Percentiles rank a stretch among this genome's conserved stretches.
phyloP scores from a whole-genome alignment of 441 rosid species.

The Mallotus repandus region DNA sequence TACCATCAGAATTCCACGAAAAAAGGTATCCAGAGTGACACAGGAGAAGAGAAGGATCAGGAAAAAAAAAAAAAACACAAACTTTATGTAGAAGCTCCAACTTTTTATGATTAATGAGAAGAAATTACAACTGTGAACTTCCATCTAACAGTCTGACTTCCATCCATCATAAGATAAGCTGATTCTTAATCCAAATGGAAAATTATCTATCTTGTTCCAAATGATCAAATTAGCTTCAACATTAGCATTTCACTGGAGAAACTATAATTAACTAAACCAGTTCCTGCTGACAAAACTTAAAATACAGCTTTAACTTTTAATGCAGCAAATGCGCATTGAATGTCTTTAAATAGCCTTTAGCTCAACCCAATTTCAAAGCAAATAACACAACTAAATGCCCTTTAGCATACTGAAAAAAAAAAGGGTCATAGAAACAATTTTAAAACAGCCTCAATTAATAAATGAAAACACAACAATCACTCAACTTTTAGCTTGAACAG shows the following conservation, averaged over 20 bases:
- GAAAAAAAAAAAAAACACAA: not conserved
- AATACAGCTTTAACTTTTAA: not conserved
- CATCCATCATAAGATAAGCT: not conserved
- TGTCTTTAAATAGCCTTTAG: constrained; percentile 12
- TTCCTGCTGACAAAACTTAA: not conserved
- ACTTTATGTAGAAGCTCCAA: not conserved
- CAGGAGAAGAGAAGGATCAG: not conserved
- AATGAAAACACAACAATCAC: not conserved
- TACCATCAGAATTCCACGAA: not conserved
- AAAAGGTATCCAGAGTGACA: not conserved
- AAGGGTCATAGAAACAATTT: not conserved
- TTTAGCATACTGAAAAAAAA: not conserved
- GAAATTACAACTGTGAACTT: not conserved
- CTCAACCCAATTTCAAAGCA: constrained; percentile 1
- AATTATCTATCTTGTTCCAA: not conserved
- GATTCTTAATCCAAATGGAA: not conserved
- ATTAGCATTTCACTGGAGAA: not conserved
- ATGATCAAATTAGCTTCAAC: constrained; percentile 1
- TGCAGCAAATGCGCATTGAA: constrained; percentile 1
- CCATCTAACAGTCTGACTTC: not conserved
- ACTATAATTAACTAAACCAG: not conserved
- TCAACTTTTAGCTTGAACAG: not conserved
- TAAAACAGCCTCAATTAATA: not conserved
- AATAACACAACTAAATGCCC: not conserved
- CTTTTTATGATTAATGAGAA: not conserved